These are phyloP conservation scores for Lachancea mirantina DNA, from an alignment of 805 yeast genomes.

Conservation along the genomic window DNA sequence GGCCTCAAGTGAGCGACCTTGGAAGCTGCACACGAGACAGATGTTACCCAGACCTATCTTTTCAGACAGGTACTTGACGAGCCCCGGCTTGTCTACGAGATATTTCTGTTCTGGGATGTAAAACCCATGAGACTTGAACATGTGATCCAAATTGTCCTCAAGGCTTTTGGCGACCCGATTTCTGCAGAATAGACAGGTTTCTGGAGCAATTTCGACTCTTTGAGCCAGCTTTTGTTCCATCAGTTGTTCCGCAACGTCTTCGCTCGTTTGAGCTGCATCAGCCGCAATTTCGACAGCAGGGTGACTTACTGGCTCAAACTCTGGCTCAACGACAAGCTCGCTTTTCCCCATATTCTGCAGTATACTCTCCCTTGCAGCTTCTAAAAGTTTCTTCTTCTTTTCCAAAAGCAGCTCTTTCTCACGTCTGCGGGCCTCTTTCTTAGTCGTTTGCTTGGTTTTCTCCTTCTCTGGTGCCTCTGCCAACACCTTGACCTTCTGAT, in stretches of 20 bases:
- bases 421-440: constrained; percentile 36
- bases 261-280: constrained; percentile 32
- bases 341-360: constrained; percentile 23
- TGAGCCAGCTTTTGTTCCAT: constrained; percentile 35
- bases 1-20: constrained; percentile 78
- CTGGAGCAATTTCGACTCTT: constrained; percentile 41
- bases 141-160: constrained; percentile 57
- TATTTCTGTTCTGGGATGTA: constrained; percentile 80
- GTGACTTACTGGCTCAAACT: constrained; percentile 5
- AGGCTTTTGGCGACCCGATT: constrained; percentile 38
- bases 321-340: constrained; percentile 8
- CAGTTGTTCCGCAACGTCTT: constrained; percentile 33
- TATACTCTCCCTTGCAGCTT: constrained; percentile 36
- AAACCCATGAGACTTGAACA: constrained; percentile 75
- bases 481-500: constrained; percentile 50
- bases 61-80: constrained; percentile 74
- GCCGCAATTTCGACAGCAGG: constrained; percentile 9
- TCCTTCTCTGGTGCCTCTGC: constrained; percentile 19
- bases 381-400: constrained; percentile 36
- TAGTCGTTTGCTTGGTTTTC: constrained; percentile 31
- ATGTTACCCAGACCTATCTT: constrained; percentile 88
- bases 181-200: constrained; percentile 52
- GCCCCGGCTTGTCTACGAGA: constrained; percentile 63
- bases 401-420: constrained; percentile 38
- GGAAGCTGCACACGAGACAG: constrained; percentile 77